These are phyloP conservation scores for Coniochaeta sp. DNA, from an alignment of 2,329 filamentous ascomycete species.

Conservation along the genomic window DNA sequence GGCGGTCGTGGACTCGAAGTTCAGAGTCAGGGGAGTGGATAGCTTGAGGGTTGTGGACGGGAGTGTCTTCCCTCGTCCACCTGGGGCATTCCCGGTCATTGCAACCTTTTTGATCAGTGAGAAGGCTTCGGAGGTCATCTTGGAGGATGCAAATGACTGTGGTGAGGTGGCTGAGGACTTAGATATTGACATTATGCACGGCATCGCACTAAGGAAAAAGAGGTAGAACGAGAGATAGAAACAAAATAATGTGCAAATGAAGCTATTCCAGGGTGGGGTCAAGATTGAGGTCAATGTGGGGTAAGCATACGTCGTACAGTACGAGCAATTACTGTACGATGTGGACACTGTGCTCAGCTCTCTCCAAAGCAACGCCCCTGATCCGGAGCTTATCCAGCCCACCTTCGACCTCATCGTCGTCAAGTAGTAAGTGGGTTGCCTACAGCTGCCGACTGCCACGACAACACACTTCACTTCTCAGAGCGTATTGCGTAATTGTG, in stretches of 20 bases:
- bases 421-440: not conserved
- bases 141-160: too few relatives aligned
- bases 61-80: constrained; percentile 41
- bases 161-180: too few relatives aligned
- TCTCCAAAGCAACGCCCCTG: not conserved
- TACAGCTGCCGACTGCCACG: not conserved
- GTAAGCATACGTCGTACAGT: not conserved
- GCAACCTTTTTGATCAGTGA: constrained; percentile 48
- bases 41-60: constrained; percentile 55
- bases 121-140: constrained; percentile 34
- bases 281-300: not conserved
- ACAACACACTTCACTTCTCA: not conserved
- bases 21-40: constrained; percentile 46
- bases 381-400: not conserved
- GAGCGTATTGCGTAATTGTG: not conserved
- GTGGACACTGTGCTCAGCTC: not conserved
- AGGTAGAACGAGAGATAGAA: too few relatives aligned
- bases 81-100: constrained; percentile 35
- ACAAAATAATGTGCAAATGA: too few relatives aligned
- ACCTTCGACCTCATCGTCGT: not conserved
- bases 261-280: constrained; percentile 93
- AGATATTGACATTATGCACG: too few relatives aligned
- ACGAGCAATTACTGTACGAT: too few relatives aligned
- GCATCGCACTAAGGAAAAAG: too few relatives aligned
- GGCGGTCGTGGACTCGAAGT: constrained; percentile 49